Evolutionary conservation across 2,329 filamentous ascomycete genomes (phyloP), one percentile per base, ranked within the genome.

Genomic region (Corynespora cassiicola): DNA sequence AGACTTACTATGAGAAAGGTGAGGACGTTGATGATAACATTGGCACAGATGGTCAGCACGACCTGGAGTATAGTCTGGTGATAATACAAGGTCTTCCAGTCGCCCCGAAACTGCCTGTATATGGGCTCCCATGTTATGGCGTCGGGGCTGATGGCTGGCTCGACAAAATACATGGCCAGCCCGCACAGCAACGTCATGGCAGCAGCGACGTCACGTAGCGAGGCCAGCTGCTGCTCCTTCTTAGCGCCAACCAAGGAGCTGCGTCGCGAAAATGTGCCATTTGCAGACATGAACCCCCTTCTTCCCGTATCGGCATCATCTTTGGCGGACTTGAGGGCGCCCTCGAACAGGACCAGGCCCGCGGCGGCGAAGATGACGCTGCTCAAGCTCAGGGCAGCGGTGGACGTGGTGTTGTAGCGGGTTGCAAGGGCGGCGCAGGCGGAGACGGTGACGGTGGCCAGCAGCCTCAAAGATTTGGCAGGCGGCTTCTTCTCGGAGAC

Each of bases 301-400:
- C 53, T 50, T n/a, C 50, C 50, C 8, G 44, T 42, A 19, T 52
- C 42, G n/a, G 37, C 42, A 22, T 61, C 58, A 17, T 65, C 55
- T 14, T 51, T 56, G 10, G 50, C 29, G 6, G 42, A 45, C 28
- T 50, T 58, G 6, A 61, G 45, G 31, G 67, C 63, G n/a, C 54
- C 47, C 34, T 73, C 68, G 22, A 75, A 58, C 29, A 74, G 52
- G 11, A 70, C 51, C n/a, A 75, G 54, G 8, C 71, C 70, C 5
- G 65, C 47, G 3, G 65, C 71, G 12, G 61, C 57, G 31, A 73
- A 67, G 8, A 74, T 53, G 16, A 66, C 65, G 47, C 70, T 68
- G 26, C 71, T 72, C 11, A 75, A 42, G 5, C 71, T 72, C 6
- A 75, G 61, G 4, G 67, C 65, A 11, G 65, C 53, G 6, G 63